These are phyloP conservation scores for Tremella yokohamensis DNA, from an alignment of 768 basidiomycete species.

Conservation along the genomic window DNA sequence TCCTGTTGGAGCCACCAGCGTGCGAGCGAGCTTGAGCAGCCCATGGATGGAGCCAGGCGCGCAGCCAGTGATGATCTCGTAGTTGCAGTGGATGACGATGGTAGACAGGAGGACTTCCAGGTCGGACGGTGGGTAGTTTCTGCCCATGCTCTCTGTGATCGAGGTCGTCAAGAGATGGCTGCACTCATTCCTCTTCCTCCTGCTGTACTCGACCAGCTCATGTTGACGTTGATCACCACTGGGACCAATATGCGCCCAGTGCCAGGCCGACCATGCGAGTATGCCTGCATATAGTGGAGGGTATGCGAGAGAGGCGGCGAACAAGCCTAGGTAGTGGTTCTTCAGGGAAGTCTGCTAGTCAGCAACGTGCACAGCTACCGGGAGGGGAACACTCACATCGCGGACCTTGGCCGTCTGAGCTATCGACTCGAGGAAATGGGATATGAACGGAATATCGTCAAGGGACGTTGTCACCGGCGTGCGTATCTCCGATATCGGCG, in stretches of 20 bases:
- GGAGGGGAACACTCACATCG: background rate
- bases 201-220: background rate
- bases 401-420: conserved; percentile 3
- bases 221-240: background rate
- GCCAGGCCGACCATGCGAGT: conserved; percentile 2
- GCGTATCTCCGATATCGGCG: background rate
- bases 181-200: background rate
- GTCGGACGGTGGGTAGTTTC: background rate
- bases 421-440: background rate
- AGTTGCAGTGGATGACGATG: conserved; percentile 2
- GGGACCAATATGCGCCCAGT: background rate
- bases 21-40: background rate
- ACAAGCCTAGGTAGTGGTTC: conserved; percentile 1
- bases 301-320: background rate
- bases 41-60: background rate
- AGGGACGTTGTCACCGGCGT: background rate
- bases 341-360: background rate
- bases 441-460: conserved; percentile 3
- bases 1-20: background rate
- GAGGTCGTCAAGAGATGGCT: background rate
- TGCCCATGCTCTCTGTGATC: background rate
- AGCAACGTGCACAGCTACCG: background rate
- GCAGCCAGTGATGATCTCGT: conserved; percentile 1
- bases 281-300: background rate
- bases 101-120: background rate